phyloP scores from a whole-genome alignment of 139 green algal genomes.

The Mychonastes homosphaera region DNA sequence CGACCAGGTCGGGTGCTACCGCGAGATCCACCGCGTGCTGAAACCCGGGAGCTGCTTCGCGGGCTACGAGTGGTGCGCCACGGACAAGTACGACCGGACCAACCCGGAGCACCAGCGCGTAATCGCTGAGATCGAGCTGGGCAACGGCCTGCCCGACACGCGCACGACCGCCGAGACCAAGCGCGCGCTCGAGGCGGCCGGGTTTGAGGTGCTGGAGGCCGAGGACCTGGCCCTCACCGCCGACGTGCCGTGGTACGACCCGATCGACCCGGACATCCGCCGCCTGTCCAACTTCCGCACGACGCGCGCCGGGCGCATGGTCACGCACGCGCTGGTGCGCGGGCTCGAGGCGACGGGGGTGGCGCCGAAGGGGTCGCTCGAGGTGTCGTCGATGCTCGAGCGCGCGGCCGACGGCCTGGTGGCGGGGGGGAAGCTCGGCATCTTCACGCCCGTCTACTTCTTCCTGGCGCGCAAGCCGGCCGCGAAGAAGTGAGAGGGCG shows the following conservation, averaged over 20 bases:
- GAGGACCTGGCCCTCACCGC: conserved; percentile 38
- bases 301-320: conserved; percentile 30
- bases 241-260: conserved; percentile 45
- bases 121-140: conserved; percentile 58
- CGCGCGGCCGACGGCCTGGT: conserved; percentile 47
- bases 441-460: conserved; percentile 49
- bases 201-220: conserved; percentile 41
- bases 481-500: no score
- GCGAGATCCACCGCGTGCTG: conserved; percentile 49
- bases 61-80: conserved; percentile 61
- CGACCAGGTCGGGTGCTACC: conserved; percentile 28
- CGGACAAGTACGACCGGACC: conserved; percentile 39
- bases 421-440: conserved; percentile 37
- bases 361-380: conserved; percentile 41
- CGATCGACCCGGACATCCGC: conserved; percentile 23
- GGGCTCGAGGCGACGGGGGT: conserved; percentile 41
- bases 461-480: conserved; percentile 36
- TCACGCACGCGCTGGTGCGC: conserved; percentile 41
- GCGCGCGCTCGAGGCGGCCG: conserved; percentile 37
- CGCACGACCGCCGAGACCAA: conserved; percentile 38
- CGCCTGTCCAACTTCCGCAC: conserved; percentile 41
- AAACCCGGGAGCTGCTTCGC: conserved; percentile 49
- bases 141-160: conserved; percentile 57
- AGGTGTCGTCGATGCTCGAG: conserved; percentile 48
- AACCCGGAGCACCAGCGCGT: conserved; percentile 37